These are phyloP conservation scores for Oryza rufipogon DNA, from an alignment of 176 grass and related monocot genomes.

Conservation along the genomic window DNA sequence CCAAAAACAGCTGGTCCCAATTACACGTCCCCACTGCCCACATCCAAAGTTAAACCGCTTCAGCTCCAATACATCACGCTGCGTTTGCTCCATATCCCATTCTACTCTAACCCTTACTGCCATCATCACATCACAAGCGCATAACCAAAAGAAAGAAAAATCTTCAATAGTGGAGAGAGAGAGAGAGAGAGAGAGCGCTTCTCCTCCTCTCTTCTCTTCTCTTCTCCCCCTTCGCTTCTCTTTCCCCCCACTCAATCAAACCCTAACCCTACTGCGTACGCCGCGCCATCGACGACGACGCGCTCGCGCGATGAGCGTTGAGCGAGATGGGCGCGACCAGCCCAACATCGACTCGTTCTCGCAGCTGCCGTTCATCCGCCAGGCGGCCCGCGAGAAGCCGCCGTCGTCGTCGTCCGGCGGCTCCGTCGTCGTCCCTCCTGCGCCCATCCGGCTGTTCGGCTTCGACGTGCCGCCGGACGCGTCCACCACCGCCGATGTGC, in stretches of 20 bases:
- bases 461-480: constrained; percentile 62
- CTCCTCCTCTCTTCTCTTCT: constrained; percentile 3
- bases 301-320: constrained; percentile 47
- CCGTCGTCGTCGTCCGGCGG: constrained; percentile 3
- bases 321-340: constrained; percentile 47
- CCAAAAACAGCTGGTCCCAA: constrained; percentile 38
- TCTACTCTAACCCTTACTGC: constrained; percentile 12
- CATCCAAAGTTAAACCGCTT: not conserved
- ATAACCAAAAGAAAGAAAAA: not conserved
- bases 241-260: constrained; percentile 36
- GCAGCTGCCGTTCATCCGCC: constrained; percentile 71
- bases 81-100: constrained; percentile 35
- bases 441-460: constrained; percentile 72
- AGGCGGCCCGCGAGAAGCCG: constrained; percentile 14
- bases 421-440: not conserved
- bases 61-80: constrained; percentile 19
- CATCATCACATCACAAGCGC: not conserved
- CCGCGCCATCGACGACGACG: not conserved
- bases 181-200: not conserved
- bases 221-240: not conserved
- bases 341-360: constrained; percentile 71
- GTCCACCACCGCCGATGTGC: not conserved
- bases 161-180: not conserved
- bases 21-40: constrained; percentile 26
- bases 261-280: constrained; percentile 33